Evolutionary conservation across 352 stramenopile genomes (phyloP), one percentile per base, ranked within the genome.

Genomic region (Pythium angustatum): DNA sequence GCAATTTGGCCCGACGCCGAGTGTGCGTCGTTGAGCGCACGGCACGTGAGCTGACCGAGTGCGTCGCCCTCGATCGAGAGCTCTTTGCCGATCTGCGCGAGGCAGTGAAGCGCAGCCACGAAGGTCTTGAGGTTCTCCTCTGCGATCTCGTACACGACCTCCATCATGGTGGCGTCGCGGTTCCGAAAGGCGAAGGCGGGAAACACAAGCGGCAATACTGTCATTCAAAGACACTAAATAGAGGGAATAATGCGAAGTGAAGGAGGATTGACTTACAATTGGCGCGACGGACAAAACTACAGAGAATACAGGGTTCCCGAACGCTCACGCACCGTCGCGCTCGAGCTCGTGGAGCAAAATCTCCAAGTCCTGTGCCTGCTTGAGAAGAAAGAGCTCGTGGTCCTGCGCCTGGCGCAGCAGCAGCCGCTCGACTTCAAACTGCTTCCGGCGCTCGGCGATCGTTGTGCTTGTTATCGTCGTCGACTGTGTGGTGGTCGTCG

Each of bases 1-100:
- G 71, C 55, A 56, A 95, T 73, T 44, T 86, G 69, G 2, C 74
- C 83, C 19, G 84, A 91, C 26, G 84, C 87, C 48, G 87, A 95
- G 65, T 91, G 87, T 64, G 87, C 82, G 52, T 95, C 87, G 65
- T 95, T 95, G 49, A 95, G 75, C 57, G 81, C 81, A 50, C 84
- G 85, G 21, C 79, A 81, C 34, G 76, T 91, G 49, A 95, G 71
- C 40, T 75, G 64, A 19, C 63, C 30, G 5, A 56, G 59, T 43
- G 57, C 68, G n/a, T 94, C 82, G 62, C 76, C 82, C 74, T 95
- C 85, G 21, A 93, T 57, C 3, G 81, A 86, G 5, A 95, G 49
- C 68, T 95, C 85, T 70, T 92, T 93, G 54, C 85, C 83, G 7
- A 93, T 71, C 62, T 93, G 84, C 51, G 80, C 73, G 45, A 95